These are phyloP conservation scores for Prunus yedoensis DNA, from an alignment of 331 rosid genomes.

Conservation along the genomic window DNA sequence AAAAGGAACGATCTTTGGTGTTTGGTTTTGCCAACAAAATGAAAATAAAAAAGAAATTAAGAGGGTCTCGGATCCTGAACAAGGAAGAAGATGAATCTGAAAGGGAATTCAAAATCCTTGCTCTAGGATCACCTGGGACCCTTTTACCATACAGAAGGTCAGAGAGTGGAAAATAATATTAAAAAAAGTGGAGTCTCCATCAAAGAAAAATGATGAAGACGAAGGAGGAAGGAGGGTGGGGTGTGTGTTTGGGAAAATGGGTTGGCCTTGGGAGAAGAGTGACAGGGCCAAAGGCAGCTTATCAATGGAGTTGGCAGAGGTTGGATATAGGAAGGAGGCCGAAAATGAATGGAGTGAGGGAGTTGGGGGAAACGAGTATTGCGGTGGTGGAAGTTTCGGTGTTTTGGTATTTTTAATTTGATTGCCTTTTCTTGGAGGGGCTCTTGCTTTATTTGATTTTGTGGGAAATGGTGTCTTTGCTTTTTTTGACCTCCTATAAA, in stretches of 20 bases:
- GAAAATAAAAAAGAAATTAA: not conserved
- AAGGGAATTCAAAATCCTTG: slow-evolving; percentile 1
- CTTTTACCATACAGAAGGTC: not conserved
- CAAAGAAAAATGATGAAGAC: not conserved
- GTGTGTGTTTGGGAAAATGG: not conserved
- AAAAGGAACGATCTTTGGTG: not conserved
- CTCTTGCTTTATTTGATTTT: not conserved
- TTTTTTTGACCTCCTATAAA: not conserved
- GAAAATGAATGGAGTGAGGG: not conserved
- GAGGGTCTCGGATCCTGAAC: slow-evolving; percentile 13
- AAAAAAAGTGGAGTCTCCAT: slow-evolving; percentile 16
- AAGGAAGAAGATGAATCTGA: slow-evolving; percentile 8
- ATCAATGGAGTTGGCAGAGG: not conserved
- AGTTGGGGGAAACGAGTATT: not conserved
- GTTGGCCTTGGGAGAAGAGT: not conserved
- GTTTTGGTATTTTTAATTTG: not conserved
- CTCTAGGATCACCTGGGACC: slow-evolving; percentile 16
- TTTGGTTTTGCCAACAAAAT: not conserved
- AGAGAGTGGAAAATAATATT: not conserved
- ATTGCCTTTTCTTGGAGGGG: not conserved
- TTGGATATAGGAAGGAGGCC: not conserved
- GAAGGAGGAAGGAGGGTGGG: not conserved
- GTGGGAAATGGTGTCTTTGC: not conserved
- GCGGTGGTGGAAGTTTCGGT: not conserved
- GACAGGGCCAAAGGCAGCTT: not conserved